A percentile compares a stretch with the other conserved stretches of the same genome.
These are phyloP conservation scores for Magnusiomyces ingens DNA, from an alignment of 1,139 yeast genomes.

Conservation along the genomic window DNA sequence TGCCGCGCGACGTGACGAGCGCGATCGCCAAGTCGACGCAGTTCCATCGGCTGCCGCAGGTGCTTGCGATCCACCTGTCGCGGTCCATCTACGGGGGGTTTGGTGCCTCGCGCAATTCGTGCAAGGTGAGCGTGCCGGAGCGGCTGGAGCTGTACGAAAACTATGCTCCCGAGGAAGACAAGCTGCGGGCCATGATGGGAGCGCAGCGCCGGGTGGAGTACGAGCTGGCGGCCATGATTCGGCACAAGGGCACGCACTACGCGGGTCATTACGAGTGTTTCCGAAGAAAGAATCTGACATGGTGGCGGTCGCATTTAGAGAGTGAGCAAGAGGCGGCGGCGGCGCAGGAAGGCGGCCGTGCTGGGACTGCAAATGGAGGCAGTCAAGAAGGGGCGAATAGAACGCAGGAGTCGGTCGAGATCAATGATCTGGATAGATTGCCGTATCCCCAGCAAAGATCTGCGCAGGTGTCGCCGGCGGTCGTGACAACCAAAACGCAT, in stretches of 20 bases:
- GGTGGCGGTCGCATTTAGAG: constrained; percentile 22
- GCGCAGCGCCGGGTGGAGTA: constrained; percentile 35
- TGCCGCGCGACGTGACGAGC: constrained; percentile 46
- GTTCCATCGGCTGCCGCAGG: constrained; percentile 59
- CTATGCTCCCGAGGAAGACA: constrained; percentile 29
- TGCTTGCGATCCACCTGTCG: constrained; percentile 71
- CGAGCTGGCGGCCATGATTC: constrained; percentile 60
- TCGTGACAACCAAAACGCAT: not conserved
- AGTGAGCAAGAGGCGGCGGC: too few relatives aligned
- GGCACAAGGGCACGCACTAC: constrained; percentile 84
- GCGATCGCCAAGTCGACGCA: constrained; percentile 60
- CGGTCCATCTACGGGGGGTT: constrained; percentile 74
- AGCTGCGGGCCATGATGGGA: constrained; percentile 5
- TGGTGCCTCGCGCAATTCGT: constrained; percentile 65
- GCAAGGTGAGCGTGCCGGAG: constrained; percentile 64
- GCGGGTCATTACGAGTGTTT: constrained; percentile 64
- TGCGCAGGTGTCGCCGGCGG: constrained; percentile 1
- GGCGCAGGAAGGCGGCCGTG: too few relatives aligned
- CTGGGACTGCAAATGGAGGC: too few relatives aligned
- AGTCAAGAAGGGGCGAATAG: too few relatives aligned
- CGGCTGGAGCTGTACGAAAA: constrained; percentile 38
- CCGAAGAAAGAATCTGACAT: constrained; percentile 28
- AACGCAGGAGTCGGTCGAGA: not conserved
- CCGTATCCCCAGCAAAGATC: constrained; percentile 6
- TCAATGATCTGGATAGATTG: not conserved